These are phyloP conservation scores for Trametes cinnabarina DNA, from an alignment of 768 basidiomycete species.

Conservation along the genomic window DNA sequence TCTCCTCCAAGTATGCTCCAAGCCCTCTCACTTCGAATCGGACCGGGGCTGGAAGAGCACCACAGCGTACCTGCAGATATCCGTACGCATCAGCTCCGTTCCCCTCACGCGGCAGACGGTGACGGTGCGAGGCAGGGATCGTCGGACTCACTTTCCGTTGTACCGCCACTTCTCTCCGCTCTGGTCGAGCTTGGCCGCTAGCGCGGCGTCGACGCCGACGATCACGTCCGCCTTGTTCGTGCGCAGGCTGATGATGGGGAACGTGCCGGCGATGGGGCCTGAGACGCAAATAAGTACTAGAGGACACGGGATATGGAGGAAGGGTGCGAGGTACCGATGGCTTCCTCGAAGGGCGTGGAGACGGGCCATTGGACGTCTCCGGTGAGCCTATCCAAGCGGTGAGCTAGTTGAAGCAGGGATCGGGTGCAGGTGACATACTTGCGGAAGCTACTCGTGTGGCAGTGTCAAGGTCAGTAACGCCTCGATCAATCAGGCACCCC, in stretches of 20 bases:
- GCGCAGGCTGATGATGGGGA: constrained; percentile 80
- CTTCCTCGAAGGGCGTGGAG: constrained; percentile 68
- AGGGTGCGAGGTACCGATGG: constrained; percentile 51
- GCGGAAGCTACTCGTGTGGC: constrained; percentile 55
- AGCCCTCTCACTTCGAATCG: background rate
- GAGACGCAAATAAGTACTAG: background rate
- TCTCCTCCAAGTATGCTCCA: background rate
- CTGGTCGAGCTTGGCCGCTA: constrained; percentile 65
- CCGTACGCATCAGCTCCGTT: background rate
- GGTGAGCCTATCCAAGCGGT: constrained; percentile 58
- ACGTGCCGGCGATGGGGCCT: constrained; percentile 78
- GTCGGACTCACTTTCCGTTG: constrained; percentile 64
- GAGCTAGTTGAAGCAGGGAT: background rate
- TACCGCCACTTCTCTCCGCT: constrained; percentile 73
- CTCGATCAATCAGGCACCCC: background rate
- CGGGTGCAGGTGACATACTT: constrained; percentile 61
- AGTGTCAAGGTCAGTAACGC: background rate
- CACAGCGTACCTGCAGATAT: constrained; percentile 24
- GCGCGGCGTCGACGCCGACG: constrained; percentile 70
- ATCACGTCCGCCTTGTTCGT: constrained; percentile 97
- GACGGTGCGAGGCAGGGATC: too few species aligned
- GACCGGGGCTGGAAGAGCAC: constrained; percentile 26
- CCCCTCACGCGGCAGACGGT: background rate
- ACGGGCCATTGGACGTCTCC: constrained; percentile 89
- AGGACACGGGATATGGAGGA: background rate